These are phyloP conservation scores for Hypomontagnella submonticulosa DNA, from an alignment of 495 filamentous ascomycete species.

Conservation along the genomic window DNA sequence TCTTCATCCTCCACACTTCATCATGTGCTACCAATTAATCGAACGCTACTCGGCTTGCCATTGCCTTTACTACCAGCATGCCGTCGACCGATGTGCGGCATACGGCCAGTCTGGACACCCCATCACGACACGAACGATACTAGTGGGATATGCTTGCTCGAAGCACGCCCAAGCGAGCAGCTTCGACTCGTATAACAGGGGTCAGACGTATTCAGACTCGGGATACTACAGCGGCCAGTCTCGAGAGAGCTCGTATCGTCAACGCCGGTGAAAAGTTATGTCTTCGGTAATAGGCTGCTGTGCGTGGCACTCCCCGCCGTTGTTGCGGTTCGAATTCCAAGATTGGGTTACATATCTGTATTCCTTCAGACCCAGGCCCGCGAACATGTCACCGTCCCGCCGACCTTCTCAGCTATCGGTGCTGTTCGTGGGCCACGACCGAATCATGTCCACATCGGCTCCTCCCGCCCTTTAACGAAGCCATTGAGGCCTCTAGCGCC, in stretches of 20 bases:
- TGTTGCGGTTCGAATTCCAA: constrained; percentile 57
- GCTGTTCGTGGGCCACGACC: constrained; percentile 61
- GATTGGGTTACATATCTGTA: constrained; percentile 62
- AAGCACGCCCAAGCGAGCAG: constrained; percentile 63
- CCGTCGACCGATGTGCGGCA: constrained; percentile 76
- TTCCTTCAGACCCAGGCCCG: constrained; percentile 59
- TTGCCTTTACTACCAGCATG: constrained; percentile 83
- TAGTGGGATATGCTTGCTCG: constrained; percentile 82
- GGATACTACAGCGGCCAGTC: constrained; percentile 63
- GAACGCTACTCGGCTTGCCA: constrained; percentile 83
- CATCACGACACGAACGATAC: constrained; percentile 76
- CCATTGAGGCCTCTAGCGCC: constrained; percentile 28
- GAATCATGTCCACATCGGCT: constrained; percentile 57
- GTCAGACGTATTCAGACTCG: constrained; percentile 60
- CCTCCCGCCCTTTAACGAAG: constrained; percentile 48
- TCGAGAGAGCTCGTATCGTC: constrained; percentile 53
- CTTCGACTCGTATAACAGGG: constrained; percentile 36
- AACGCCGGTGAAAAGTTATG: constrained; percentile 63
- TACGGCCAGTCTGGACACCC: constrained; percentile 77
- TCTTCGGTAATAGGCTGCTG: constrained; percentile 64
- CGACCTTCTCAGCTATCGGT: constrained; percentile 60
- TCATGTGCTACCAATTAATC: constrained; percentile 78
- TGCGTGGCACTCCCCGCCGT: constrained; percentile 57
- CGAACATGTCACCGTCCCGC: constrained; percentile 50
- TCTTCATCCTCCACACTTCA: constrained; percentile 39